phyloP scores from a whole-genome alignment of 805 yeast genomes.

The Sugiyamaella valdiviana region DNA sequence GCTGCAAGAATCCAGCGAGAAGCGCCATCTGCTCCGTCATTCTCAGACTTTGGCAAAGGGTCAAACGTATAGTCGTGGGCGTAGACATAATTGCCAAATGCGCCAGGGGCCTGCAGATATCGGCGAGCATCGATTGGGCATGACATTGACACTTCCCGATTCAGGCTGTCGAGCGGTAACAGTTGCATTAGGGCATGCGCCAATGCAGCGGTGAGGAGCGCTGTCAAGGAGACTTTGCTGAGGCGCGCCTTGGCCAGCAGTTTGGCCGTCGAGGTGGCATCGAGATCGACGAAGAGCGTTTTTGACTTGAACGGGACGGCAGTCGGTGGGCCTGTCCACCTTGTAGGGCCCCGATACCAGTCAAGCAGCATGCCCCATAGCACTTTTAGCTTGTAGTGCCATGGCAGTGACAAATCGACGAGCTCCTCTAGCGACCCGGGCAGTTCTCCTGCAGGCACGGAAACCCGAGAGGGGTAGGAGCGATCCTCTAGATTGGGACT shows the following conservation, averaged over 20 bases:
- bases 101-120: background rate
- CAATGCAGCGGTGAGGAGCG: conserved; percentile 11
- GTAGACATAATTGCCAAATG: conserved; percentile 16
- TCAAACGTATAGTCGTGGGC: conserved; percentile 3
- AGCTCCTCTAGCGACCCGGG: conserved; percentile 7
- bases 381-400: background rate
- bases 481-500: background rate
- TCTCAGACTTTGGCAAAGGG: background rate
- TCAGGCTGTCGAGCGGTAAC: conserved; percentile 2
- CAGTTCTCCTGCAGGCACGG: background rate
- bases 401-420: conserved; percentile 10
- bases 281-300: conserved; percentile 5
- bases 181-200: conserved; percentile 4
- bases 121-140: conserved; percentile 19
- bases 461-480: background rate
- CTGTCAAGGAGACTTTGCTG: conserved; percentile 9
- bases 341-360: background rate
- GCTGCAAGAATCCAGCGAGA: background rate
- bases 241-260: conserved; percentile 6
- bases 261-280: conserved; percentile 1
- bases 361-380: background rate
- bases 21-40: no score
- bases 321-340: conserved; percentile 12
- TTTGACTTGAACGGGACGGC: conserved; percentile 8
- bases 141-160: conserved; percentile 4